Percentiles rank a stretch among this genome's conserved stretches.
Conservation (phyloP, 257 asterid species). For the Primulina huaijiensis region DNA sequence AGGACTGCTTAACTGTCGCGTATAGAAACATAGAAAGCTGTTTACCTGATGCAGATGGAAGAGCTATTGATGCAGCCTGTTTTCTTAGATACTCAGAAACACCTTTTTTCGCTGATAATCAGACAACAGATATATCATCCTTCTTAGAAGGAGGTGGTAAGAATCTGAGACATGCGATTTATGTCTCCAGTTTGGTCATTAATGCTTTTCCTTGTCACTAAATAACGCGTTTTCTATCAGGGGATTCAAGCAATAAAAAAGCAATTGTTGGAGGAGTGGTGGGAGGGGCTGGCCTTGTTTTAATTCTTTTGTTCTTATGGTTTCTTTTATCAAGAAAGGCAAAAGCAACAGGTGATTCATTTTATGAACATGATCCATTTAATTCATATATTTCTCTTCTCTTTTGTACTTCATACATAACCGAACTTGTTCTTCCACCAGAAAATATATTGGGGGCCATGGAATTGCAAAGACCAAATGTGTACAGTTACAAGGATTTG, state of each 20-base stretch:
- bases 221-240: constrained; percentile 30
- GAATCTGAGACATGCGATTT: background rate
- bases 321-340: constrained; percentile 46
- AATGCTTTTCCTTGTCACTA: background rate
- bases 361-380: background rate
- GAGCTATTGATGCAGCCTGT: constrained; percentile 75
- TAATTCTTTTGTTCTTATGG: constrained; percentile 50
- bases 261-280: constrained; percentile 66
- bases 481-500: constrained; percentile 56
- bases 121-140: constrained; percentile 48
- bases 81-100: constrained; percentile 63
- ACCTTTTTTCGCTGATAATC: constrained; percentile 60
- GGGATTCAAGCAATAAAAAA: constrained; percentile 55
- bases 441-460: constrained; percentile 68
- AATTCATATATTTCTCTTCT: background rate
- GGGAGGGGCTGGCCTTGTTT: constrained; percentile 63
- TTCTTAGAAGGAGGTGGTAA: constrained; percentile 41
- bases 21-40: constrained; percentile 57
- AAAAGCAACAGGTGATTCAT: constrained; percentile 39
- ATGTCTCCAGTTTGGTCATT: background rate
- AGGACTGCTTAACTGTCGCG: constrained; percentile 70
- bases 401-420: background rate
- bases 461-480: constrained; percentile 72
- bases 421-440: constrained; percentile 11
- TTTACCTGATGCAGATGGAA: constrained; percentile 64